Evolutionary conservation across 768 basidiomycete species (phyloP).

Genomic region (Rickenella mellea): DNA sequence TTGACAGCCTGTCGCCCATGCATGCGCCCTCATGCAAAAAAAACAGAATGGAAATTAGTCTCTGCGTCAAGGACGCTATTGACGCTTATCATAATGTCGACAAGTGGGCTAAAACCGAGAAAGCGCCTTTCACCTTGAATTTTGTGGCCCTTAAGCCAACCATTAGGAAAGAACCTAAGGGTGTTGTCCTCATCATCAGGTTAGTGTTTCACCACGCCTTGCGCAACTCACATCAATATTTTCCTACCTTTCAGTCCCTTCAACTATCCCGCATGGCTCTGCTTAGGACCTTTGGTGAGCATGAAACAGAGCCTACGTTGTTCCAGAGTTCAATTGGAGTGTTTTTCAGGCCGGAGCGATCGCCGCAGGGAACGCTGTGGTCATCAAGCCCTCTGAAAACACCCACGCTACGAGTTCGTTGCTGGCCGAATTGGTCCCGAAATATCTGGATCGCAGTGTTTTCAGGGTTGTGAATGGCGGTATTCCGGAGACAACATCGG

Average conservation of each 20-base stretch:
- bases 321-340: background rate
- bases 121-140: conserved; percentile 43
- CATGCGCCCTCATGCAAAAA: background rate
- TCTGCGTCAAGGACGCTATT: conserved; percentile 41
- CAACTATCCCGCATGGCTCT: conserved; percentile 64
- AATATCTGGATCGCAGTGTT: conserved; percentile 64
- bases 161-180: conserved; percentile 70
- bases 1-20: background rate
- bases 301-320: background rate
- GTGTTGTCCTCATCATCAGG: conserved; percentile 55
- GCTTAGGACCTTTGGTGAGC: conserved; percentile 48
- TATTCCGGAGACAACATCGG: conserved; percentile 52
- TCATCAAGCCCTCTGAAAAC: conserved; percentile 72
- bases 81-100: conserved; percentile 53
- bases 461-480: conserved; percentile 61
- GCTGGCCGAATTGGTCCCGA: conserved; percentile 56
- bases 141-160: conserved; percentile 52
- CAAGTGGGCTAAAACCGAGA: conserved; percentile 65
- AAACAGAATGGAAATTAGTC: conserved; percentile 50
- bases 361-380: conserved; percentile 64
- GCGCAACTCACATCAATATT: background rate
- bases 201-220: background rate
- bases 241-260: conserved; percentile 49
- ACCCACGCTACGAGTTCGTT: conserved; percentile 45
- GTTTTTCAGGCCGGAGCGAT: conserved; percentile 47